phyloP scores from a whole-genome alignment of 805 yeast genomes.

The Myxozyma mucilagina region DNA sequence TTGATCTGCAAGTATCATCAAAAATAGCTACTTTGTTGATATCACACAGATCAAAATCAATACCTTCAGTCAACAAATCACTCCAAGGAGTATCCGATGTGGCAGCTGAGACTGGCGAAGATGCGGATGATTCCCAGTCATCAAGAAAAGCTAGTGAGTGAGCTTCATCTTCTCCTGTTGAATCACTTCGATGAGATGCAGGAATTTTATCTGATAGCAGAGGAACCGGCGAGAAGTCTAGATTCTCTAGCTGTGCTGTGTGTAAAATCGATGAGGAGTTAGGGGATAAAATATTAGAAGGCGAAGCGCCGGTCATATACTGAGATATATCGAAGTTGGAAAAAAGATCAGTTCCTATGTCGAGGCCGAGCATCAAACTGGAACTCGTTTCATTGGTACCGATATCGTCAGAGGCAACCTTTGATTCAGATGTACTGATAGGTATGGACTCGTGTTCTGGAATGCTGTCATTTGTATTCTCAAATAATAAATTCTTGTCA shows the following conservation, averaged over 20 bases:
- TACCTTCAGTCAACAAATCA: constrained; percentile 15
- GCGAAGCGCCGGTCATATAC: not conserved
- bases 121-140: constrained; percentile 12
- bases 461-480: not conserved
- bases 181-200: constrained; percentile 3
- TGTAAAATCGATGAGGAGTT: not conserved
- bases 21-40: constrained; percentile 10
- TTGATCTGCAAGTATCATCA: constrained; percentile 8
- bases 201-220: not conserved
- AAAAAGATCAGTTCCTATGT: not conserved
- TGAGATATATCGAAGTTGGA: constrained; percentile 2
- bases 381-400: not conserved
- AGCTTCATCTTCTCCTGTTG: constrained; percentile 9
- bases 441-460: not conserved
- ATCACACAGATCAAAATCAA: constrained; percentile 13
- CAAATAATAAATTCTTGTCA: not conserved
- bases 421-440: not conserved
- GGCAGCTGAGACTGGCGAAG: not conserved
- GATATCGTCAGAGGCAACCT: not conserved
- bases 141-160: not conserved
- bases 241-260: not conserved
- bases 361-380: not conserved
- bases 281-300: not conserved
- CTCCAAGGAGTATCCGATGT: constrained; percentile 10
- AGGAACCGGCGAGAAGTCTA: not conserved